These are phyloP conservation scores for Phytopythium mirpurense DNA, from an alignment of 352 stramenopile genomes.

Conservation along the genomic window DNA sequence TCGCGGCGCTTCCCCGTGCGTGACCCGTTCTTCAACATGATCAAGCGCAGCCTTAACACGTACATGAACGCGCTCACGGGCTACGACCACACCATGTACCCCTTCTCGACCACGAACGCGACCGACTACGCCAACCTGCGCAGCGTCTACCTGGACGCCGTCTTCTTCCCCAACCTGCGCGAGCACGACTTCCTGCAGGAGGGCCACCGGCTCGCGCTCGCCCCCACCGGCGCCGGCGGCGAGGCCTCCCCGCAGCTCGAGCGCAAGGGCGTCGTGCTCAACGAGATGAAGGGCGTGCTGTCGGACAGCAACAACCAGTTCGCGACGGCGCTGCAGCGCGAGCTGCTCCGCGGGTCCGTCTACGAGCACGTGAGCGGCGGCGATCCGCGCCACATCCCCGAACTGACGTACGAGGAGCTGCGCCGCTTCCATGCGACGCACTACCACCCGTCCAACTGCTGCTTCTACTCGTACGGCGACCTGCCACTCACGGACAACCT, in stretches of 20 bases:
- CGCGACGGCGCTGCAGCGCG: conserved; percentile 85
- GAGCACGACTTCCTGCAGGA: conserved; percentile 77
- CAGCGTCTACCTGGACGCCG: conserved; percentile 96
- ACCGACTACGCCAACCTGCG: conserved; percentile 98
- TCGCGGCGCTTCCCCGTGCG: conserved; percentile 96
- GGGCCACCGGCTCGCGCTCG: conserved; percentile 69
- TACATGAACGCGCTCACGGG: conserved; percentile 99
- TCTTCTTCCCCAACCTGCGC: conserved; percentile 92
- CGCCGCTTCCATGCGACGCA: conserved; percentile 73
- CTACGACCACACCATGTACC: conserved; percentile 98
- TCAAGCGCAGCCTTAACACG: conserved; percentile 97
- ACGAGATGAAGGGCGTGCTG: conserved; percentile 99
- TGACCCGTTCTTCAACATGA: conserved; percentile 99
- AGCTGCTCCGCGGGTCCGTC: conserved; percentile 88
- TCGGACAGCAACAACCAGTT: conserved; percentile 94
- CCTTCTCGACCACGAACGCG: conserved; percentile 95
- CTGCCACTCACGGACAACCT: conserved; percentile 73
- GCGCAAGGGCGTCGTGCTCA: conserved; percentile 97
- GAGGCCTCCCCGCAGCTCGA: conserved; percentile 33
- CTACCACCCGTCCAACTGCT: conserved; percentile 88
- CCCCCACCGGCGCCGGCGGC: conserved; percentile 20
- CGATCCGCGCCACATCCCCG: conserved; percentile 61
- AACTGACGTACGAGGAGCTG: conserved; percentile 74
- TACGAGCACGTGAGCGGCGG: conserved; percentile 83
- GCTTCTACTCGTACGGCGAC: conserved; percentile 89